Percentiles rank a stretch among this genome's conserved stretches.
Conservation (phyloP, 106 monocot genomes). For the Dendrobium officinale region DNA sequence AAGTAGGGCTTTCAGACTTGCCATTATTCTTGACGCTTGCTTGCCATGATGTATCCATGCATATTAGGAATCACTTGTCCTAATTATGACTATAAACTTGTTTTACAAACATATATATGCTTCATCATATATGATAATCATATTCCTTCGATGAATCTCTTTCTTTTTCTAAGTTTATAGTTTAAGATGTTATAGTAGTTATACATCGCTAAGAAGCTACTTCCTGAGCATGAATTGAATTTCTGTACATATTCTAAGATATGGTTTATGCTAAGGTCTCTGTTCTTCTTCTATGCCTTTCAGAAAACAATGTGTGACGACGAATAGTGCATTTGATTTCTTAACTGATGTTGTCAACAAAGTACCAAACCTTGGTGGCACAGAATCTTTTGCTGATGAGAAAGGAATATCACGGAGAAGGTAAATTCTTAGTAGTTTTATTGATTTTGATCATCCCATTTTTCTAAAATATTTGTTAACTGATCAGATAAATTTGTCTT, state of each 20-base stretch:
- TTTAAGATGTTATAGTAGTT: neutral
- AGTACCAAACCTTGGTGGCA: slow-evolving; percentile 75
- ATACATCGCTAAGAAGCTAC: neutral
- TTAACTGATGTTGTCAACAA: slow-evolving; percentile 89
- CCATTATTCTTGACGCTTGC: neutral
- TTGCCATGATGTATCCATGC: neutral
- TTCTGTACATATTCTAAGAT: neutral
- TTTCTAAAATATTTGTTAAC: neutral
- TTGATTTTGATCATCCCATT: neutral
- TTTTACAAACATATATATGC: neutral
- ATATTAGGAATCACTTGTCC: neutral
- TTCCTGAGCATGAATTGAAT: neutral
- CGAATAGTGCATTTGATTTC: slow-evolving; percentile 91
- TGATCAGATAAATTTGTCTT: neutral
- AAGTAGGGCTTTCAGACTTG: too few species aligned
- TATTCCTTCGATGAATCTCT: neutral
- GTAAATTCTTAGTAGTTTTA: neutral
- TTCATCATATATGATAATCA: neutral
- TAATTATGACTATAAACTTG: neutral
- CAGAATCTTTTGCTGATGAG: slow-evolving; percentile 59
- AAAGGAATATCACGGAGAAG: slow-evolving; percentile 71
- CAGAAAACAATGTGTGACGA: slow-evolving; percentile 97
- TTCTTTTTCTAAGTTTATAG: neutral
- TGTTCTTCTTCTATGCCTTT: slow-evolving; percentile 9
- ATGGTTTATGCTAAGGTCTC: neutral